These are phyloP conservation scores for Panus rudis DNA, from an alignment of 768 basidiomycete genomes.

Conservation along the genomic window DNA sequence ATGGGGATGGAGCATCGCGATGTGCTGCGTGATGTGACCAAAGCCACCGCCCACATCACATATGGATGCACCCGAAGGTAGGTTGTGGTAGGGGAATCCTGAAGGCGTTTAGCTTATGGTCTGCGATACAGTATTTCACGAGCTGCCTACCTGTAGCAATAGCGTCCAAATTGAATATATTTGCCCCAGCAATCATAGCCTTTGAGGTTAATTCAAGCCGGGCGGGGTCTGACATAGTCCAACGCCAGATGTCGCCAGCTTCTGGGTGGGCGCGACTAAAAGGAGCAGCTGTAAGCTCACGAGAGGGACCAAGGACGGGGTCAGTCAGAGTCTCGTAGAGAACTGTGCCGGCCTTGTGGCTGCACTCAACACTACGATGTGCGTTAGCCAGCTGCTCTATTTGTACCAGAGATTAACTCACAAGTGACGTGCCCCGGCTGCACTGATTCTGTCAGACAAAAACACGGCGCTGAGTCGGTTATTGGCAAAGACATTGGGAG, in stretches of 20 bases:
- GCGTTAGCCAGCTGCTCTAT: too few relatives aligned
- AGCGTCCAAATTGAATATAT: neutral
- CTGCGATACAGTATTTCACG: neutral
- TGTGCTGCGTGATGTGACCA: slow-evolving; percentile 25
- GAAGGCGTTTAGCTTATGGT: neutral
- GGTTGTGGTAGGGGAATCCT: slow-evolving; percentile 28
- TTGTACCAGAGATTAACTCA: too few relatives aligned
- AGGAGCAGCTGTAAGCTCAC: neutral
- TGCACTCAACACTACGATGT: too few relatives aligned
- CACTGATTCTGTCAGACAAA: too few relatives aligned
- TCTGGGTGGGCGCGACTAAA: neutral
- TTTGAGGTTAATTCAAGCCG: too few relatives aligned
- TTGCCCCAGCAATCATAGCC: slow-evolving; percentile 2
- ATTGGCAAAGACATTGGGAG: slow-evolving; percentile 26
- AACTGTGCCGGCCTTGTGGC: neutral
- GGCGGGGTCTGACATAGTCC: neutral
- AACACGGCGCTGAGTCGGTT: slow-evolving; percentile 20
- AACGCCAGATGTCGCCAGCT: too few relatives aligned
- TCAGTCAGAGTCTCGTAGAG: neutral
- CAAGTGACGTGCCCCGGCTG: too few relatives aligned
- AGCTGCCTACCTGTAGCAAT: neutral
- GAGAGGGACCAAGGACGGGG: neutral
- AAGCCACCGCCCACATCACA: slow-evolving; percentile 31
- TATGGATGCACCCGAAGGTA: slow-evolving; percentile 16
- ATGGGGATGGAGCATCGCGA: slow-evolving; percentile 22